A percentile compares a stretch with the other conserved stretches of the same genome.
These are phyloP conservation scores for Cutaneotrichosporon sp. DNA, from an alignment of 1,284 basidiomycete genomes.

Conservation along the genomic window DNA sequence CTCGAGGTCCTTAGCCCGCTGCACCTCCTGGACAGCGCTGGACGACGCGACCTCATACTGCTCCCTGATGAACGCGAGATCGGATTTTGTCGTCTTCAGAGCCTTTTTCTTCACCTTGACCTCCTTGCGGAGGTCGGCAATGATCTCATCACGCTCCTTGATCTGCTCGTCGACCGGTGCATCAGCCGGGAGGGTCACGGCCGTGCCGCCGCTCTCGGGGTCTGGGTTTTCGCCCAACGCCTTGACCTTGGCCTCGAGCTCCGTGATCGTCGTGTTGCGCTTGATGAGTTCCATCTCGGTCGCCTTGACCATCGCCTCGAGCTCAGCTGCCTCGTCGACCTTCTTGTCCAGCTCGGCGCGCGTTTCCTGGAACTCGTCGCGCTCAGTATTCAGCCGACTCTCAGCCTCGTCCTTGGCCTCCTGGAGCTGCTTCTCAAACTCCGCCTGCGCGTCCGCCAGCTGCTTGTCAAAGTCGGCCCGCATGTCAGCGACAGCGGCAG, in stretches of 20 bases:
- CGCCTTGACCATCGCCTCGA: not conserved
- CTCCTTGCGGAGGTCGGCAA: conserved; percentile 8
- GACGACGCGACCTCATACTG: conserved; percentile 31
- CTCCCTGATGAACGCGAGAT: conserved; percentile 25
- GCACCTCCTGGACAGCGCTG: conserved; percentile 28
- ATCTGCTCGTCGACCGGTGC: conserved; percentile 2
- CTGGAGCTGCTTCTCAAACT: not conserved
- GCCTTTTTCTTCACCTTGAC: conserved; percentile 6
- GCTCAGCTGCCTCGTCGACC: not conserved
- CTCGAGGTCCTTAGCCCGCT: conserved; percentile 16
- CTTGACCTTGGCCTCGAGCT: not conserved
- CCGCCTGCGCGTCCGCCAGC: not conserved
- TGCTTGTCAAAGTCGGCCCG: not conserved
- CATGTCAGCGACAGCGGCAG: not conserved
- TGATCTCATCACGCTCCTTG: conserved; percentile 8
- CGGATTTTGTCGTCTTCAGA: conserved; percentile 6
- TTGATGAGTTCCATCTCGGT: not conserved
- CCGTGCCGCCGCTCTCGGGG: not conserved
- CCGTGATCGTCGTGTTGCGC: not conserved
- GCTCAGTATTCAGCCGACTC: not conserved
- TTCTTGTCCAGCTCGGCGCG: not conserved
- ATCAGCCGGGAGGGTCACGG: not conserved
- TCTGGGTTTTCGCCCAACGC: not conserved
- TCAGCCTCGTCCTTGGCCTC: not conserved
- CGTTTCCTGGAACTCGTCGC: not conserved